A percentile compares a stretch with the other conserved stretches of the same genome.
Conservation (phyloP, 169 alveolate species). For the Cryptosporidium viatorum region DNA sequence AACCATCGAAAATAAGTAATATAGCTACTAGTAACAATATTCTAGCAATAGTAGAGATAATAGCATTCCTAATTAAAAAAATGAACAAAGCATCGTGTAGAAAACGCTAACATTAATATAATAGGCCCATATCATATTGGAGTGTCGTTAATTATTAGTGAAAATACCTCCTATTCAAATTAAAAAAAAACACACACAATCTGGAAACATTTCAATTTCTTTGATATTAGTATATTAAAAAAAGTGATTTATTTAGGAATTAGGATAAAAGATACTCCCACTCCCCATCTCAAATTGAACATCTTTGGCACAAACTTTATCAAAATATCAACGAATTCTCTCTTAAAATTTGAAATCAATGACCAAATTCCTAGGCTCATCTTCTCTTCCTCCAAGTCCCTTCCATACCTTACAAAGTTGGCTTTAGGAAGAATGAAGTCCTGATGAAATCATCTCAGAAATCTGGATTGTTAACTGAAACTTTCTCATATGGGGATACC, state of each 20-base stretch:
- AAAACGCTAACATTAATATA: too few species aligned
- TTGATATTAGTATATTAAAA: too few species aligned
- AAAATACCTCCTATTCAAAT: too few species aligned
- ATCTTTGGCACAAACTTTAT: not conserved
- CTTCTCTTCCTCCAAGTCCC: not conserved
- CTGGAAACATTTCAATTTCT: not conserved
- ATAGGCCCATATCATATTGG: not conserved
- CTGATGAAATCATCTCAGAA: not conserved
- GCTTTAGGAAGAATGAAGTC: not conserved
- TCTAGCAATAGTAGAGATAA: not conserved
- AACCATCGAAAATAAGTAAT: too few species aligned
- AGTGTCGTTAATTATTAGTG: not conserved
- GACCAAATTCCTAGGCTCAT: not conserved
- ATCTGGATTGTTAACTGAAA: not conserved
- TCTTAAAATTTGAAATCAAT: too few species aligned
- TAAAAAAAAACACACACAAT: not conserved
- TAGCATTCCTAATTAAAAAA: not conserved
- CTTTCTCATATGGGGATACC: slow-evolving; percentile 36
- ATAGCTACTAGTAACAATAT: not conserved
- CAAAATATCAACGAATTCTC: not conserved
- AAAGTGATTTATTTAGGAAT: too few species aligned
- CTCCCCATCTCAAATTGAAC: not conserved
- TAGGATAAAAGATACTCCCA: not conserved
- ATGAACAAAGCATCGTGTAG: not conserved
- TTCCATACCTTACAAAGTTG: not conserved